Conservation (phyloP, 371 early-diverging fungal genomes). For the Mortierella sp. region DNA sequence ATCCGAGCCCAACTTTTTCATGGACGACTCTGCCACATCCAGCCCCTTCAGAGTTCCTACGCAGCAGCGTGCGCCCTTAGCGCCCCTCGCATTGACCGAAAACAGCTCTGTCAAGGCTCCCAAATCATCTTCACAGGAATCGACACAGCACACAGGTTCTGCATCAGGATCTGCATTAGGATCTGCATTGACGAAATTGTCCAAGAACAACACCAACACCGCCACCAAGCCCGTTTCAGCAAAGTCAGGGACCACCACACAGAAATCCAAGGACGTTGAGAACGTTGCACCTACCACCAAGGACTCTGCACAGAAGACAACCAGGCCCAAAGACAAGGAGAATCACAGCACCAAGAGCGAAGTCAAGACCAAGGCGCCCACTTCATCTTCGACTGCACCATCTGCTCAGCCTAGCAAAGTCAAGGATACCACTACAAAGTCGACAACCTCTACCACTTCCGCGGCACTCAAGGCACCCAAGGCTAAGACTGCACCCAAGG, state of each 20-base stretch:
- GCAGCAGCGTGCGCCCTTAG: constrained; percentile 30
- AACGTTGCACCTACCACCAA: background rate
- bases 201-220: background rate
- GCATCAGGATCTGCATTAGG: background rate
- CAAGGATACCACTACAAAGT: constrained; percentile 10
- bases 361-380: background rate
- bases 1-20: constrained; percentile 31
- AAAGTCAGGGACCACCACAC: background rate
- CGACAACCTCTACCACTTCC: background rate
- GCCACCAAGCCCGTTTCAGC: background rate
- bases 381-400: background rate
- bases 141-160: background rate
- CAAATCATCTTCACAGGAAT: background rate
- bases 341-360: background rate
- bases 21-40: constrained; percentile 9
- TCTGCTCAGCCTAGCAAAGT: background rate
- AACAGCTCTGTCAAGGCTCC: constrained; percentile 15
- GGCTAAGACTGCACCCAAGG: background rate
- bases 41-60: constrained; percentile 21
- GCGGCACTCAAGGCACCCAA: background rate
- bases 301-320: background rate
- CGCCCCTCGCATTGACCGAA: constrained; percentile 25
- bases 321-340: constrained; percentile 5
- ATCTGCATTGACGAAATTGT: background rate
- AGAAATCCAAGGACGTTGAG: background rate